Percentiles rank a stretch among this genome's conserved stretches.
phyloP scores from a whole-genome alignment of 1,139 yeast genomes.

The Pichia sp. region DNA sequence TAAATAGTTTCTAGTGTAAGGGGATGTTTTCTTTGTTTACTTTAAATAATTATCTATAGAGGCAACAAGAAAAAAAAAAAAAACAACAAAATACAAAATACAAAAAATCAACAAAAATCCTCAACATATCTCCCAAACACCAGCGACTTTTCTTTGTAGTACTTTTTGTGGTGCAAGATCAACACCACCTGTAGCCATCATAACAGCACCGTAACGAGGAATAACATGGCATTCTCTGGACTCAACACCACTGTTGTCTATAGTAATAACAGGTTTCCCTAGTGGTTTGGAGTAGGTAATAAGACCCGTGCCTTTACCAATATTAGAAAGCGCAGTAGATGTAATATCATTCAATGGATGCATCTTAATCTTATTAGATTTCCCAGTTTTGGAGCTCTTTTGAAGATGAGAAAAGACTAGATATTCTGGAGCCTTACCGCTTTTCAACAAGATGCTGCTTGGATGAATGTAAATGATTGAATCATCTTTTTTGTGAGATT shows the following conservation, averaged over 20 bases:
- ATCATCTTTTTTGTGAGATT: slow-evolving; percentile 36
- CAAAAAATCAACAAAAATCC: neutral
- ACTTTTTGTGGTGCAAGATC: slow-evolving; percentile 84
- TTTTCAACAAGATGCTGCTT: slow-evolving; percentile 50
- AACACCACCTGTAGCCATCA: slow-evolving; percentile 78
- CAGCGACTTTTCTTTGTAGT: slow-evolving; percentile 55
- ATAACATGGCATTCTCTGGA: slow-evolving; percentile 85
- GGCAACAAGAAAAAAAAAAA: neutral
- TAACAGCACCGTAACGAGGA: slow-evolving; percentile 81
- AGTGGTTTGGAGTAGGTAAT: slow-evolving; percentile 85
- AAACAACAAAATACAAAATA: neutral
- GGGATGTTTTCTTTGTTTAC: too few relatives aligned
- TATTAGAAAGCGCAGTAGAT: slow-evolving; percentile 69
- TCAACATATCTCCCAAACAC: slow-evolving; percentile 46
- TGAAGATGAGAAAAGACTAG: slow-evolving; percentile 64
- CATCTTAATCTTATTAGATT: slow-evolving; percentile 50
- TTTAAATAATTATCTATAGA: too few relatives aligned
- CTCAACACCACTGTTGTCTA: slow-evolving; percentile 26
- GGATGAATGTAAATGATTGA: slow-evolving; percentile 73
- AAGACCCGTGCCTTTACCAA: slow-evolving; percentile 67
- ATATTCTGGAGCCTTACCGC: slow-evolving; percentile 63
- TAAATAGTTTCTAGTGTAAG: neutral
- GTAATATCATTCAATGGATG: slow-evolving; percentile 69
- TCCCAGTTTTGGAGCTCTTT: slow-evolving; percentile 21
- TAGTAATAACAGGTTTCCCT: slow-evolving; percentile 67